A percentile compares a stretch with the other conserved stretches of the same genome.
Evolutionary conservation across 2,329 filamentous ascomycete species (phyloP).

Genomic region (Rhynchosporium graminicola): DNA sequence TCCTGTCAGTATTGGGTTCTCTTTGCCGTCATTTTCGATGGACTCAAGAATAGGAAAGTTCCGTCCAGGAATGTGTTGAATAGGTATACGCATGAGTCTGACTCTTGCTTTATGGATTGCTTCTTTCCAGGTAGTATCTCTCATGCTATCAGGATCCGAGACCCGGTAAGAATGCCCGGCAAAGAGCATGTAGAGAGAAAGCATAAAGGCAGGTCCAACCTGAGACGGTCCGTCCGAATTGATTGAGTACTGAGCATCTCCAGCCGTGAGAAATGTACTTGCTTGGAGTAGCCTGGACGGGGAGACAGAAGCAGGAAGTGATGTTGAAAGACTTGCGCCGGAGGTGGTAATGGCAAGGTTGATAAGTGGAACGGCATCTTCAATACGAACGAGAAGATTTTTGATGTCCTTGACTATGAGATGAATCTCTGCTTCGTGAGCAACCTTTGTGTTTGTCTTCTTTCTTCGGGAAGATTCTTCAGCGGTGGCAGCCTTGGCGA

Average conservation of each 20-base stretch:
- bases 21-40: conserved; percentile 39
- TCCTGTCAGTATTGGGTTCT: conserved; percentile 28
- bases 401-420: conserved; percentile 75
- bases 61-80: conserved; percentile 19
- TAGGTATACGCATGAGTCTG: conserved; percentile 55
- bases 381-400: conserved; percentile 73
- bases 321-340: conserved; percentile 80
- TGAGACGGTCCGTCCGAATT: conserved; percentile 67
- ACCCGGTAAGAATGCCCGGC: conserved; percentile 67
- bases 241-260: conserved; percentile 78
- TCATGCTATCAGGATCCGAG: conserved; percentile 36
- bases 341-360: conserved; percentile 94
- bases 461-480: conserved; percentile 54
- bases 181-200: conserved; percentile 96
- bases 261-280: conserved; percentile 84
- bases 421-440: conserved; percentile 65
- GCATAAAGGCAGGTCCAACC: conserved; percentile 80
- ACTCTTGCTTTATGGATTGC: conserved; percentile 91
- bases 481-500: conserved; percentile 68
- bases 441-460: conserved; percentile 51
- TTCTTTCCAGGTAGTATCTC: conserved; percentile 81
- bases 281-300: conserved; percentile 89
- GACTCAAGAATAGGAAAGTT: conserved; percentile 18
- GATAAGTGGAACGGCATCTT: conserved; percentile 87
- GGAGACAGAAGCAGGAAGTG: conserved; percentile 78